Evolutionary conservation across 148 eudicot genomes (phyloP), one percentile per base, ranked within the genome.

Genomic region (Chenopodium berlandieri): DNA sequence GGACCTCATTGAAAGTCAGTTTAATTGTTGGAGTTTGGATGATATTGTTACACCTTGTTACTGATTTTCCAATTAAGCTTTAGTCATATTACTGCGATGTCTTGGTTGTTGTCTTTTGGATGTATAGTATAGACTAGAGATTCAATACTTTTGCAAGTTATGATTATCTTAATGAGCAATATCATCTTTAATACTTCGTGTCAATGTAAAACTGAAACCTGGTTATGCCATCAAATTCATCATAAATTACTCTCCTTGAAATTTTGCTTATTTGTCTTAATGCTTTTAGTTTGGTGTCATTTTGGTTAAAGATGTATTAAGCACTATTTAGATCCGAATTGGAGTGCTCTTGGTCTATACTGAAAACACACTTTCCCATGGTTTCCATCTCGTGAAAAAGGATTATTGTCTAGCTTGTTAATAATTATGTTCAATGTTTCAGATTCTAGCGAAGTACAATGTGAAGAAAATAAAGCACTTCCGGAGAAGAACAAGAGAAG

Each of bases 401-500:
- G 74, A 1, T 1, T 69, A 37, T 48, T 32, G 48, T 71, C 19
- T 44, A 31, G 48, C 3, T 46, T 50, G 37, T 34, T 67, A 25
- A 6, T 62, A 54, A 16, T 73, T 78, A n/a, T 63, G 19, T 78
- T 77, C 66, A 34, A 83, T 85, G 58, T 52, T 80, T 79, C 82
- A 91, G 94, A 87, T 34, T 84, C 85, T n/a, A 34, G 76, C 76
- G 93, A 88, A 70, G 78, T 81, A 71, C 96, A 85, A 77, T 86
- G 88, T 69, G 91, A 92, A 19, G 98, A 93, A 68, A 90, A 89
- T 52, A 92, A 88, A 79, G 86, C 75, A 58, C 86, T 86, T 81
- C 82, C 83, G 64, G 98, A 94, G 72, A 93, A 89, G 87, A 90
- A 89, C 86, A 90, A 82, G 84, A 86, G 87, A 83, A 86, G 98